Evolutionary conservation across 176 grass and related monocot species (phyloP).

Genomic region (Oryza coarctata): DNA sequence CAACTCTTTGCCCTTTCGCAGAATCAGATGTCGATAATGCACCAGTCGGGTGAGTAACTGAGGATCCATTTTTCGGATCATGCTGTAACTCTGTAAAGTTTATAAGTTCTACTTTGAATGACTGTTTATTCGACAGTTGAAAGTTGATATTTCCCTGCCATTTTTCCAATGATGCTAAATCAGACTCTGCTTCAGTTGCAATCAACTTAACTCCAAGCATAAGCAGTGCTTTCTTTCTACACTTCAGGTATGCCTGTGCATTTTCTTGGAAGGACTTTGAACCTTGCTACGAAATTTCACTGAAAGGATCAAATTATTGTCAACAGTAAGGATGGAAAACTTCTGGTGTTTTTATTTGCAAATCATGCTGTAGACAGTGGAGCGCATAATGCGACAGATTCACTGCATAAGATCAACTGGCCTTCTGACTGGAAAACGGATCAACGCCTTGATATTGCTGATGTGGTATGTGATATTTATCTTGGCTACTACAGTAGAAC

Average conservation of each 20-base stretch:
- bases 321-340: conserved; percentile 55
- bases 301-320: conserved; percentile 2
- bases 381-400: conserved; percentile 63
- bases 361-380: conserved; percentile 65
- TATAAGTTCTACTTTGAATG: background rate
- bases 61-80: background rate
- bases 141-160: background rate
- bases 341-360: conserved; percentile 67
- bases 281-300: background rate
- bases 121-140: too few species aligned
- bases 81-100: background rate
- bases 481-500: background rate
- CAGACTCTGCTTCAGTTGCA: background rate
- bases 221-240: conserved; percentile 65
- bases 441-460: conserved; percentile 20
- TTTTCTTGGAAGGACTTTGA: background rate
- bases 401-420: conserved; percentile 58
- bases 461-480: conserved; percentile 53
- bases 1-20: conserved; percentile 42
- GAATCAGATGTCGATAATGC: background rate
- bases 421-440: conserved; percentile 45
- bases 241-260: conserved; percentile 55
- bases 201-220: conserved; percentile 50
- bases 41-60: conserved; percentile 27
- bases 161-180: conserved; percentile 32